Base-by-base conservation (phyloP, 1,284 basidiomycete genomes). In the Coniophora puteana region DNA sequence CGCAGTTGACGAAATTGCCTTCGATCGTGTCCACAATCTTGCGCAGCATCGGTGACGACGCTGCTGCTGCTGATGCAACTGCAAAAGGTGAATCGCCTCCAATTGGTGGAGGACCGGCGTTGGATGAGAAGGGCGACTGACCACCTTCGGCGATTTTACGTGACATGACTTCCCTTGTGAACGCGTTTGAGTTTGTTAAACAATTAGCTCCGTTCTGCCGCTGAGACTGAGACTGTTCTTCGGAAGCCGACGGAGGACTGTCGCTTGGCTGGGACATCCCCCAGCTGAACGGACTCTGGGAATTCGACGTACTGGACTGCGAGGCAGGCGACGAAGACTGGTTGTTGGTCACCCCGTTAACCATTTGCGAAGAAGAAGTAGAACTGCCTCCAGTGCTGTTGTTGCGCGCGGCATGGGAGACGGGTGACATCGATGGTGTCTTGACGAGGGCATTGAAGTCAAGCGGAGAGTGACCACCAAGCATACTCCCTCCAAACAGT, bases 401-500 rank as follows among this genome's bases (percentile, higher is more conserved):
- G n/a, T 62, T 23, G 44, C 43, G n/a, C n/a, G n/a, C n/a, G n/a
- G n/a, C n/a, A 50, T 83, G 80, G 6, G 68, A 48, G 29, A 84
- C 63, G 2, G 83, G 80, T 44, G 74, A 80, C 33, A 78, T 60
- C 13, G 74, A 65, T 8, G 60, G 52, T 39, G 52, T 62, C 27
- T 63, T 63, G 32, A 72, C 59, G 26, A 77, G 57, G 20, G 67
- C 67, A 22, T 59, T 64, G 53, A 74, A 69, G 54, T 78, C 74
- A 18, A 72, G 52, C 12, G 62, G 50, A 16, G 60, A 65, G 38
- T 64, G 65, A 16, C 62, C 52, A 11, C 60, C 58, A 40, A 78
- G 56, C 51, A 73, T 77, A 32, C 61, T 65, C n/a, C 70, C 74
- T 17, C 76, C 73, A 46, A 87, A 79, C n/a, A 84, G 54, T 46